Percentiles rank a stretch among this genome's conserved stretches.
Conservation (phyloP, 2,329 filamentous ascomycete species). For the Leptographium procerum region DNA sequence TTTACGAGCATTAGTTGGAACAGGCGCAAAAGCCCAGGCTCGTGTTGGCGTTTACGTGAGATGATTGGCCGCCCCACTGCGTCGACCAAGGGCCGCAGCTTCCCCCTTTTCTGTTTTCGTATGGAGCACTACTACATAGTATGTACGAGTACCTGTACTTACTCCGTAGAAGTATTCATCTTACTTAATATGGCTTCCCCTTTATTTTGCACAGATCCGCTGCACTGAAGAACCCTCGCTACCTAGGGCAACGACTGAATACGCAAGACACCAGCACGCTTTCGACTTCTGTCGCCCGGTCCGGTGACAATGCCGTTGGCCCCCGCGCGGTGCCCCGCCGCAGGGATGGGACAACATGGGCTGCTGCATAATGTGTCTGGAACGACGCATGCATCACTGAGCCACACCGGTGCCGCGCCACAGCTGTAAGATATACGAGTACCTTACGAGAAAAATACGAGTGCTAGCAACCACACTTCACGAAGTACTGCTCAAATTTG, state of each 20-base stretch:
- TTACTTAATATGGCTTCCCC: not conserved
- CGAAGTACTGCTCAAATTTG: not conserved
- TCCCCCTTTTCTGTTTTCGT: not conserved
- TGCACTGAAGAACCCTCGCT: not conserved
- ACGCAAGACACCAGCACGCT: too few species aligned
- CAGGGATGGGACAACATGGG: too few species aligned
- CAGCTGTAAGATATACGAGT: not conserved
- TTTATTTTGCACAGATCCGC: too few species aligned
- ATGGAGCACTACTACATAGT: not conserved
- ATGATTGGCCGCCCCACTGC: constrained; percentile 2
- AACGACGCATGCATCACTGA: not conserved
- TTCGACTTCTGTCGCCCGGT: too few species aligned
- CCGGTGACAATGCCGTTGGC: too few species aligned
- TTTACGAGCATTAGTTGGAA: not conserved
- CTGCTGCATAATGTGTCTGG: too few species aligned
- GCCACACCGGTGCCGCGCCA: not conserved
- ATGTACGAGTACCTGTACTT: too few species aligned
- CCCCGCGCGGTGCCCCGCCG: too few species aligned
- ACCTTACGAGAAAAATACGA: not conserved
- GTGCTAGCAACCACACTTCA: not conserved
- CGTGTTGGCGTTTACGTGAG: constrained; percentile 1
- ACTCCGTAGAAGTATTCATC: too few species aligned
- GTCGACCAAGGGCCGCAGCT: not conserved
- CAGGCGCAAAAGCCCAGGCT: not conserved
- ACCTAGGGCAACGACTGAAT: not conserved